A percentile compares a stretch with the other conserved stretches of the same genome.
Evolutionary conservation across 2,329 filamentous ascomycete genomes (phyloP).

Genomic region (Nemania abortiva): DNA sequence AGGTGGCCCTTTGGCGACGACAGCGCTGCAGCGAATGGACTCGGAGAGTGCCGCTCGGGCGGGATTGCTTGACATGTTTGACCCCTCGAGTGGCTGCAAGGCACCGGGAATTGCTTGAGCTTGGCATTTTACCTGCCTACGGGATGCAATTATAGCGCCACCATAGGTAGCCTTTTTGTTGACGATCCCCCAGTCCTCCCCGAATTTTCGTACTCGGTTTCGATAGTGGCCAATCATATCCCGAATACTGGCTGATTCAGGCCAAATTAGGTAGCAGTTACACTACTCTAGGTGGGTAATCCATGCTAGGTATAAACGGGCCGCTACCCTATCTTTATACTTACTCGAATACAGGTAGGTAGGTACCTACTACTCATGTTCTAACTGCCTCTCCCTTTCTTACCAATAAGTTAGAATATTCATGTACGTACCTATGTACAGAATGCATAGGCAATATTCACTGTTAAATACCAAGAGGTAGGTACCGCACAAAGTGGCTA

Average conservation of each 20-base stretch:
- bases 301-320: constrained; percentile 11
- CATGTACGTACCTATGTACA: background rate
- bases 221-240: constrained; percentile 28
- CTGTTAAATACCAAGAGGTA: background rate
- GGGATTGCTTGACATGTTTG: background rate
- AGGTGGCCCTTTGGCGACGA: too few species aligned
- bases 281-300: too few species aligned
- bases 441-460: background rate
- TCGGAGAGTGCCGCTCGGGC: constrained; percentile 20
- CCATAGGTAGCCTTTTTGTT: constrained; percentile 1
- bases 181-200: background rate
- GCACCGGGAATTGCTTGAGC: constrained; percentile 1
- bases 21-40: background rate
- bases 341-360: too few species aligned
- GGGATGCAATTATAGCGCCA: background rate
- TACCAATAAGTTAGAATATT: too few species aligned
- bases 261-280: constrained; percentile 29
- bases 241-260: background rate
- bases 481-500: background rate
- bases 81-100: background rate
- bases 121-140: background rate
- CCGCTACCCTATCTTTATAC: background rate
- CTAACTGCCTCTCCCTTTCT: constrained; percentile 4
- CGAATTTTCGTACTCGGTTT: constrained; percentile 34
- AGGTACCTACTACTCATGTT: background rate